Evolutionary conservation across 257 asterid species (phyloP), one percentile per base, ranked within the genome.

Genomic region (Solanum piurae): DNA sequence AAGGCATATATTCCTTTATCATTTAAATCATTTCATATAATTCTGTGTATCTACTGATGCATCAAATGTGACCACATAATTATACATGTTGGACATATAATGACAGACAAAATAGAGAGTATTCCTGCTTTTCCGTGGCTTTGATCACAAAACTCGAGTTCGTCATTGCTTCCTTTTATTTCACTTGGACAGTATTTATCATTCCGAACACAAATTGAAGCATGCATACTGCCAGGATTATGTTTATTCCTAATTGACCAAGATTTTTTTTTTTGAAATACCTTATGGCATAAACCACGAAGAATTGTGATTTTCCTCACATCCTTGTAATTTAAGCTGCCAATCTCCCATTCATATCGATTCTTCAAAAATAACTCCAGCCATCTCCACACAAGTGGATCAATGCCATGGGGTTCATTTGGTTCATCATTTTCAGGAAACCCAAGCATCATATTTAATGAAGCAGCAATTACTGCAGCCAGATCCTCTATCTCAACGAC

Each of bases 271-370:
- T 55, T 20, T 18, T 85, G 75, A 40, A 84, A 87, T 89, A 97
- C 99, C 99, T 97, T 97, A 42, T 94, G 98, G 88, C 99, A 97
- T 86, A 97, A 95, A 87, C 98, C 99, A 83, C 98, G 95, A 89
- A 97, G 97, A 91, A 97, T 89, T 58, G 99, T 90, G 62, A 94
- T 87, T 92, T 95, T 94, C 89, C 98, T 92, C 93, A 94, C 93
- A 88, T 94, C 98, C 88, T 94, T 94, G 89, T 92, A 94, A 89
- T 91, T 93, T 86, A 95, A 91, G 83, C 87, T 92, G 87, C 86
- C 92, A 85, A 92, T 92, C 80, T 92, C 92, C 99, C 99, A 95
- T 60, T 92, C 98, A 89, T 92, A 95, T 88, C 99, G 94, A 90
- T 94, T 95, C 90, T 92, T 91, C 88, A 97, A 93, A 90, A 97